phyloP scores from a whole-genome alignment of 2,329 filamentous ascomycete genomes.

The Fusarium sp. region DNA sequence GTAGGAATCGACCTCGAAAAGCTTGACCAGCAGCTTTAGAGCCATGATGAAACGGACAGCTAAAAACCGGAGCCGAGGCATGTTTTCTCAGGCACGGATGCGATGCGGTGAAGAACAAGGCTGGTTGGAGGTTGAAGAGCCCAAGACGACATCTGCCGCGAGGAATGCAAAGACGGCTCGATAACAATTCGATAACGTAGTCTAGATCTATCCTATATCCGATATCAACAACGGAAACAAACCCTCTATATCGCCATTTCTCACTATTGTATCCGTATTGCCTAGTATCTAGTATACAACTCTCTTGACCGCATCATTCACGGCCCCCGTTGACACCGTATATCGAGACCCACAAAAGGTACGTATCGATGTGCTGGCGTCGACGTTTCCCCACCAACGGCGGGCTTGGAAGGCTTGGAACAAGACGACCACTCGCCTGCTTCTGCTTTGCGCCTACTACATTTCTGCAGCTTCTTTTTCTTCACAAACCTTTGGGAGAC shows the following conservation, averaged over 20 bases:
- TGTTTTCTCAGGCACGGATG: background rate
- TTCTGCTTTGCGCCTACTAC: conserved; percentile 18
- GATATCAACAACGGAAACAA: no score
- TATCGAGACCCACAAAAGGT: background rate
- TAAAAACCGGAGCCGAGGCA: conserved; percentile 14
- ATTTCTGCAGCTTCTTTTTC: conserved; percentile 15
- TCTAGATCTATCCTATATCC: no score
- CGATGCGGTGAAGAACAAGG: background rate
- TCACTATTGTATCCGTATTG: no score
- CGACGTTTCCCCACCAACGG: conserved; percentile 38
- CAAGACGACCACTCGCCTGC: conserved; percentile 8
- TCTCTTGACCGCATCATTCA: background rate
- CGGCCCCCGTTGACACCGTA: no score
- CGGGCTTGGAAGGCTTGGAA: conserved; percentile 12
- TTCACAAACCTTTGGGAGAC: conserved; percentile 10
- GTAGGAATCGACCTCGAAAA: conserved; percentile 1
- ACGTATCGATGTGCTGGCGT: conserved; percentile 26
- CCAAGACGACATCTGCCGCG: no score
- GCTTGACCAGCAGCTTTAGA: background rate
- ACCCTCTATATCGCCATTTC: no score
- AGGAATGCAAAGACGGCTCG: no score
- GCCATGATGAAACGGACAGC: background rate
- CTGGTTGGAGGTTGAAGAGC: background rate
- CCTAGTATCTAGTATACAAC: no score
- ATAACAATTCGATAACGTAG: no score